Evolutionary conservation across 2,329 filamentous ascomycete genomes (phyloP), one percentile per base, ranked within the genome.

Genomic region (Penicillium sclerotigenum): DNA sequence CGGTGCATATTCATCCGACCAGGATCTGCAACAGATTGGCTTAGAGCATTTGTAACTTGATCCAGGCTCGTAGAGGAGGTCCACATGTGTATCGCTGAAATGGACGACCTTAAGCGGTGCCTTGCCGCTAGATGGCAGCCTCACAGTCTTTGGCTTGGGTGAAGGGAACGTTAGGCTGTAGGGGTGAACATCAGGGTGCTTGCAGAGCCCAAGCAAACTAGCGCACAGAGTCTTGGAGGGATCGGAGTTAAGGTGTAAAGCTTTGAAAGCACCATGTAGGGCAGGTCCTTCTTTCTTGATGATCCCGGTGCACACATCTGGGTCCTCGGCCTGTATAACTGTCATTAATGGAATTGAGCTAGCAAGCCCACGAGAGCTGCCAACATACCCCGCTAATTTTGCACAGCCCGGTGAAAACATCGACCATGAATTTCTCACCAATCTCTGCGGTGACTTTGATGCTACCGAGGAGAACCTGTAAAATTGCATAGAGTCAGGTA

Each of bases 1-100:
- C 1, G 81, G 79, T 7, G 74, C 72, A 59, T 84, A 79, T 2
- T 64, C 69, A 1, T 75, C 64, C 0, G 75, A 77, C 60, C 82
- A 84, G 1, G 77, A 68, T 65, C 83, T 78, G 69, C 83, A 86
- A 69, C 83, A 86, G 53, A 85, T 82, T 1, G 81, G 81, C 65
- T 84, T 83, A 28, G 77, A 77, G 68, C 83, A 86, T 57, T 83
- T 75, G 22, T 79, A 76, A 63, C 76, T 83, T 7, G 81, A 75
- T 0, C 83, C 83, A 2, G 76, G 69, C 24, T 77, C 75, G 65
- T 86, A 86, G 11, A 77, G 73, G 6, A 77, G 78, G 59, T 86
- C 83, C 51, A 86, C 72, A 56, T 86, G 83, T 40, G 84, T 82
- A 59, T 86, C 83, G 13, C 81, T 83, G 66, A 82, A 81, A 63